phyloP scores from a whole-genome alignment of 495 filamentous ascomycete species.

The Aspergillus bridgeri region DNA sequence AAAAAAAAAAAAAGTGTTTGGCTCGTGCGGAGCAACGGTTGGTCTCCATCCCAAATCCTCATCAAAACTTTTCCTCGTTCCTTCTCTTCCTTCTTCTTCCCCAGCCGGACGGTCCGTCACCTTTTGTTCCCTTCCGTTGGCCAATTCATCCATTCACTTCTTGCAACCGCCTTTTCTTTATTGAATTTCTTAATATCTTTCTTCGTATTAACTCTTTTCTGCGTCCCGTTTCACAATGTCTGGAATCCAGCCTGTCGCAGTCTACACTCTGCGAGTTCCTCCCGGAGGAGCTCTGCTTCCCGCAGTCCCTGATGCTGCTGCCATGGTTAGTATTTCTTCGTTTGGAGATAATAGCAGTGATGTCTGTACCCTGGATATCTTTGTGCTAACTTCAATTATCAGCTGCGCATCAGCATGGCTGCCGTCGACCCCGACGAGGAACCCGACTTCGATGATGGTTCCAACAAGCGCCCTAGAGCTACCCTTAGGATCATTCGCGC shows the following conservation, averaged over 20 bases:
- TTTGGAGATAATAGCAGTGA: too few relatives aligned
- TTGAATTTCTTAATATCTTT: slow-evolving; percentile 10
- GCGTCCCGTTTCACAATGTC: slow-evolving; percentile 37
- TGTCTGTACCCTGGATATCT: too few relatives aligned
- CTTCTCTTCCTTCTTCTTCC: slow-evolving; percentile 9
- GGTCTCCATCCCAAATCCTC: slow-evolving; percentile 8
- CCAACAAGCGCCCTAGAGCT: slow-evolving; percentile 62
- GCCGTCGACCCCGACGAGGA: slow-evolving; percentile 85
- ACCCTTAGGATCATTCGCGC: slow-evolving; percentile 87
- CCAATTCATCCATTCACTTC: slow-evolving; percentile 14
- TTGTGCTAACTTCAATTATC: not conserved
- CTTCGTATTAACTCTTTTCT: slow-evolving; percentile 12
- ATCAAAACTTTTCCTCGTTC: slow-evolving; percentile 13
- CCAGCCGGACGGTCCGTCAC: slow-evolving; percentile 17
- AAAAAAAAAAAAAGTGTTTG: slow-evolving; percentile 28
- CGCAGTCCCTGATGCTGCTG: slow-evolving; percentile 69
- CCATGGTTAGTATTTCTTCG: slow-evolving; percentile 63
- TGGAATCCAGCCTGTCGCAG: slow-evolving; percentile 67
- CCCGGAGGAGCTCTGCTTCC: slow-evolving; percentile 72
- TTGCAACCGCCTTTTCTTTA: slow-evolving; percentile 19
- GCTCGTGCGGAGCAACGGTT: not conserved
- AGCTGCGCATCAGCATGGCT: slow-evolving; percentile 98
- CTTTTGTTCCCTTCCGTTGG: slow-evolving; percentile 20
- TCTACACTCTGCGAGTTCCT: slow-evolving; percentile 88
- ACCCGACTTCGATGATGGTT: slow-evolving; percentile 61